phyloP scores from a whole-genome alignment of 371 early-diverging fungal genomes.

The Hamiltosporidium tvaerminnensis region DNA sequence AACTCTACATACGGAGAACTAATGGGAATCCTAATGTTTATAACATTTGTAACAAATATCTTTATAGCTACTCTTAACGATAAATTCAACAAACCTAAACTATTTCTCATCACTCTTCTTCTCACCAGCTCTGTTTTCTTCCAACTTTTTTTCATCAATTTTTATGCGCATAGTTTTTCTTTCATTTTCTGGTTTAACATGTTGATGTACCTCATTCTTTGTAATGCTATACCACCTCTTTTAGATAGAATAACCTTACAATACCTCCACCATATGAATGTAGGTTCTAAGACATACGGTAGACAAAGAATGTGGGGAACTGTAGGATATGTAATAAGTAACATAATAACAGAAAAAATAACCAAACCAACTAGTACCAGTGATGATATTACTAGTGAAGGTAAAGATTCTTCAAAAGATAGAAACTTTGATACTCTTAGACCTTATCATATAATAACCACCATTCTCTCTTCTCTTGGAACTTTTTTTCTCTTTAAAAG shows the following conservation, averaged over 20 bases:
- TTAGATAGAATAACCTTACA: slow-evolving; percentile 50
- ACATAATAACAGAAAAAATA: slow-evolving; percentile 2
- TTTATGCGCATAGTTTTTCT: neutral
- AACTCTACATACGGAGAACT: slow-evolving; percentile 14
- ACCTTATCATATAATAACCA: slow-evolving; percentile 25
- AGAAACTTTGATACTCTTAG: slow-evolving; percentile 35
- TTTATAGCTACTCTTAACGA: slow-evolving; percentile 46
- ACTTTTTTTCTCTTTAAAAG: slow-evolving; percentile 16
- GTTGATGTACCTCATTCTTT: slow-evolving; percentile 33
- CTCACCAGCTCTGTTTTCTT: slow-evolving; percentile 34
- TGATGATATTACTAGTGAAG: neutral
- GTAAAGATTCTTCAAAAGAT: too few species aligned
- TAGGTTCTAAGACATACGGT: slow-evolving; percentile 47
- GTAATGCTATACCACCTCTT: slow-evolving; percentile 28
- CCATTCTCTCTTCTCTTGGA: slow-evolving; percentile 10
- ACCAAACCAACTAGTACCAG: slow-evolving; percentile 5
- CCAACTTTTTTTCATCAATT: slow-evolving; percentile 35
- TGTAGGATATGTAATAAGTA: slow-evolving; percentile 39
- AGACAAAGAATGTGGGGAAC: slow-evolving; percentile 54
- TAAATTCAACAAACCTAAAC: slow-evolving; percentile 38
- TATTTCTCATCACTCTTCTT: slow-evolving; percentile 31
- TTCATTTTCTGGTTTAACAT: slow-evolving; percentile 29
- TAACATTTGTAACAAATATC: slow-evolving; percentile 52
- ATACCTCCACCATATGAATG: slow-evolving; percentile 35
- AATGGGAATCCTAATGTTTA: slow-evolving; percentile 22